Evolutionary conservation across 306 rosid genomes (phyloP).

Genomic region (Hippophae tibetana): DNA sequence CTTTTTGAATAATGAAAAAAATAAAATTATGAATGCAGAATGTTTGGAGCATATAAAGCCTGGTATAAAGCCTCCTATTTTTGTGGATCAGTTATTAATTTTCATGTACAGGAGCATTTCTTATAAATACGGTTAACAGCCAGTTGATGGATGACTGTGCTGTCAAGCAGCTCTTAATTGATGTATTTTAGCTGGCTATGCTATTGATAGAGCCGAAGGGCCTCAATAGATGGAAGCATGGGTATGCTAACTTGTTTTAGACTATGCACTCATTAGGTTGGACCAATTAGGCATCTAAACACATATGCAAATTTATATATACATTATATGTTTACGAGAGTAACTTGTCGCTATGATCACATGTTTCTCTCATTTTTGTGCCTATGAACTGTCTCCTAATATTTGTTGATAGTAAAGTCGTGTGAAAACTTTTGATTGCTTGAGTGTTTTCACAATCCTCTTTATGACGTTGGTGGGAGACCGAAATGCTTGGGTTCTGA

Average conservation of each 20-base stretch:
- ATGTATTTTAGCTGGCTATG: no score
- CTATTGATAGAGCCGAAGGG: no score
- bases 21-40: slow-evolving; percentile 81
- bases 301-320: neutral
- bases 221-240: no score
- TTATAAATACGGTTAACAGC: slow-evolving; percentile 90
- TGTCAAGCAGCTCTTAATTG: no score
- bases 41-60: slow-evolving; percentile 67
- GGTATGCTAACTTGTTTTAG: slow-evolving; percentile 14
- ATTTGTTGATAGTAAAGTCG: no score
- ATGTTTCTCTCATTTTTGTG: no score
- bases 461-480: slow-evolving; percentile 66
- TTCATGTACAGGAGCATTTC: slow-evolving; percentile 67
- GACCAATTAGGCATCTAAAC: slow-evolving; percentile 1
- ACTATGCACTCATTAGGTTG: slow-evolving; percentile 13
- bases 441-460: slow-evolving; percentile 26
- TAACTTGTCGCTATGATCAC: no score
- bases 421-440: slow-evolving; percentile 21
- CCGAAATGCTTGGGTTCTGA: slow-evolving; percentile 51
- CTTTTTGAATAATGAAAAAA: slow-evolving; percentile 75
- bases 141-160: slow-evolving; percentile 39
- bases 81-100: slow-evolving; percentile 5
- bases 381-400: slow-evolving; percentile 16
- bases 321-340: neutral
- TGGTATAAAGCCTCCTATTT: slow-evolving; percentile 31